phyloP scores from a whole-genome alignment of 2,329 filamentous ascomycete species.

The Xylogone sp. region DNA sequence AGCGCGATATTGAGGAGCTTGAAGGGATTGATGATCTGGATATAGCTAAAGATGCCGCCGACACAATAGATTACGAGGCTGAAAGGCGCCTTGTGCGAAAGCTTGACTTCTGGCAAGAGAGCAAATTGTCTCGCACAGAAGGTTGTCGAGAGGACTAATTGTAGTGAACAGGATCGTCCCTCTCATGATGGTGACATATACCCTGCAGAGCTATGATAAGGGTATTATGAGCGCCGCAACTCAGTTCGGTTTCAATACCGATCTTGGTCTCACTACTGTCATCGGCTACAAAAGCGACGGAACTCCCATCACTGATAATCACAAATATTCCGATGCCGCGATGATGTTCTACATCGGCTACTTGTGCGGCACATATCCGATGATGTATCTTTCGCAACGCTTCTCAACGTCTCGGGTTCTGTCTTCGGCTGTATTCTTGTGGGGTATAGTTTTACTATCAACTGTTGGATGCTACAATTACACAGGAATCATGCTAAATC shows the following conservation, averaged over 20 bases:
- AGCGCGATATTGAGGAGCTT: conserved; percentile 5
- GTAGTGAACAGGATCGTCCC: conserved; percentile 9
- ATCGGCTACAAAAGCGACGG: conserved; percentile 10
- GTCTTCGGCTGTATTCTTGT: conserved; percentile 26
- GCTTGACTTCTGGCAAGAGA: conserved; percentile 12
- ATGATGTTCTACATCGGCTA: conserved; percentile 33
- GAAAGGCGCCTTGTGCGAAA: conserved; percentile 12
- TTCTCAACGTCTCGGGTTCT: conserved; percentile 27
- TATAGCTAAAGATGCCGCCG: conserved; percentile 2
- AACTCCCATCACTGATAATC: conserved; percentile 18
- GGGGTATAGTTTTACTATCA: conserved; percentile 28
- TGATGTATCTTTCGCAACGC: conserved; percentile 26
- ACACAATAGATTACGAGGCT: conserved; percentile 3
- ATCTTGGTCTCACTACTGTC: conserved; percentile 17
- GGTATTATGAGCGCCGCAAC: conserved; percentile 23
- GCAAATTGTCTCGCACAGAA: neutral
- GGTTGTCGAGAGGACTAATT: no score
- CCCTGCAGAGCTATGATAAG: conserved; percentile 29
- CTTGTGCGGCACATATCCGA: conserved; percentile 28
- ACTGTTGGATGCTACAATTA: conserved; percentile 30
- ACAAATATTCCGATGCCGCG: conserved; percentile 29
- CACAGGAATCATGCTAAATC: conserved; percentile 28
- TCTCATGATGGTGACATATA: conserved; percentile 24
- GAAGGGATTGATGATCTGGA: conserved; percentile 9
- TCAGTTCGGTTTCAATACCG: conserved; percentile 27